Conservation (phyloP, 495 filamentous ascomycete species). For the Trichoderma virens region DNA sequence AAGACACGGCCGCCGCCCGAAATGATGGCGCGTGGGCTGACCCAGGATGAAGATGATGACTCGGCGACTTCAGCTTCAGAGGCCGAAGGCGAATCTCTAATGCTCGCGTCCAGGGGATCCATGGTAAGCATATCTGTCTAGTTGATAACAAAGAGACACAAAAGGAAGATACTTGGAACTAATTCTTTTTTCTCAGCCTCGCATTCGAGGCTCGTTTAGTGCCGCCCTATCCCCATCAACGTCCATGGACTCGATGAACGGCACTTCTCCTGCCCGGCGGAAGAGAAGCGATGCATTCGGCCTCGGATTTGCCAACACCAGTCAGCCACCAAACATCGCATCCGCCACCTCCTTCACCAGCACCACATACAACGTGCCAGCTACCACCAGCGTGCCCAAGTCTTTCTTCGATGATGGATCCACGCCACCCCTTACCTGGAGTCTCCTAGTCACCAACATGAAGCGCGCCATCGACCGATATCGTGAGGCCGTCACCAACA, state of each 20-base stretch:
- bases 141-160: neutral
- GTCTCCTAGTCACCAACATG: slow-evolving; percentile 82
- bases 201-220: slow-evolving; percentile 57
- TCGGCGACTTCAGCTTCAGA: slow-evolving; percentile 78
- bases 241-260: slow-evolving; percentile 82
- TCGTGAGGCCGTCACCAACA: slow-evolving; percentile 70
- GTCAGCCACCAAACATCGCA: slow-evolving; percentile 48
- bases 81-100: slow-evolving; percentile 48
- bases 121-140: neutral
- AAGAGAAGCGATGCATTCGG: slow-evolving; percentile 38
- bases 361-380: slow-evolving; percentile 45
- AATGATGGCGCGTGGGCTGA: slow-evolving; percentile 78
- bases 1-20: slow-evolving; percentile 89
- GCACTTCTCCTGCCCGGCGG: slow-evolving; percentile 40
- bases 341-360: slow-evolving; percentile 62
- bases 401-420: slow-evolving; percentile 82
- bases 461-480: slow-evolving; percentile 79
- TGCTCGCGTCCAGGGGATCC: neutral
- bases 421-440: slow-evolving; percentile 74
- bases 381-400: slow-evolving; percentile 56
- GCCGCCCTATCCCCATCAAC: slow-evolving; percentile 81
- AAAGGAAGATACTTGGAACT: too few relatives aligned
- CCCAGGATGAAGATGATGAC: slow-evolving; percentile 76
- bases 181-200: slow-evolving; percentile 28
- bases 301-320: slow-evolving; percentile 33